phyloP scores from a whole-genome alignment of 352 stramenopile species.

The Detonula confervacea region DNA sequence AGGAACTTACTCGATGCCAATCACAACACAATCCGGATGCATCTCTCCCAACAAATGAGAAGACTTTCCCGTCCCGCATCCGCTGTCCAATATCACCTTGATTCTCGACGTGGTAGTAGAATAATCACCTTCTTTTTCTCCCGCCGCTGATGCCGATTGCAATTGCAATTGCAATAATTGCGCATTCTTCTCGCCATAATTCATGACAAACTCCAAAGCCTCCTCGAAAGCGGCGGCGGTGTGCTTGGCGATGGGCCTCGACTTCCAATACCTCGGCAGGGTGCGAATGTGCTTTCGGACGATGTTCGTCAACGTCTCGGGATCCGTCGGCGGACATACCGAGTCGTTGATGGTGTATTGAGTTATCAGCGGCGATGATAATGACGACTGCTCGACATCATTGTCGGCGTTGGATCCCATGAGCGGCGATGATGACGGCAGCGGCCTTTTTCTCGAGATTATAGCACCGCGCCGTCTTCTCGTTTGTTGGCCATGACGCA shows the following conservation, averaged over 20 bases:
- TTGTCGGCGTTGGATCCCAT: neutral
- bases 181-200: constrained; percentile 2
- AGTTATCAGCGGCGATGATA: constrained; percentile 20
- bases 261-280: constrained; percentile 59
- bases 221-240: constrained; percentile 64
- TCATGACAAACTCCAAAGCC: constrained; percentile 40
- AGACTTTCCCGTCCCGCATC: constrained; percentile 77
- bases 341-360: constrained; percentile 74
- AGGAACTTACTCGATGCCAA: constrained; percentile 78
- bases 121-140: no score
- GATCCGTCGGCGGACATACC: constrained; percentile 57
- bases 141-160: no score
- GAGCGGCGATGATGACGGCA: neutral
- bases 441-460: no score
- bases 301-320: constrained; percentile 37
- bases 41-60: constrained; percentile 53
- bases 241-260: constrained; percentile 61
- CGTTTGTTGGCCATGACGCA: no score
- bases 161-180: no score
- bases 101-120: constrained; percentile 16
- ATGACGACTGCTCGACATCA: no score
- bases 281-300: constrained; percentile 60
- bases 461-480: no score
- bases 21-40: constrained; percentile 64
- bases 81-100: constrained; percentile 70